Evolutionary conservation across 2,329 filamentous ascomycete genomes (phyloP), one percentile per base, ranked within the genome.

Genomic region (Plenodomus tracheiphilus): DNA sequence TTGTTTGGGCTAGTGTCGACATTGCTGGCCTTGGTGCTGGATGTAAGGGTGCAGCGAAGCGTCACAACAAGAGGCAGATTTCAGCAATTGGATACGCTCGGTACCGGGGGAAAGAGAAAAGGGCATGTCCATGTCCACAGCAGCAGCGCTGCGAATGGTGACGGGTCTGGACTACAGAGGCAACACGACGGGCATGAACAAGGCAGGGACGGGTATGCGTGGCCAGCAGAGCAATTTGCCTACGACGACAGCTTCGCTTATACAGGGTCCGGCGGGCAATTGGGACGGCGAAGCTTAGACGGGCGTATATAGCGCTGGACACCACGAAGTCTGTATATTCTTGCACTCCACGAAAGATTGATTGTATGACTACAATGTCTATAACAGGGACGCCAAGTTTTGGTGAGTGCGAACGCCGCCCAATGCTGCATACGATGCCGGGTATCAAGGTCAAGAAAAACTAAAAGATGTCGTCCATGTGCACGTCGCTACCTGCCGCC

Each of bases 401-500:
- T 42, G 41, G n/a, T n/a, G n/a, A n/a, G n/a, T 20, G 36, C 37
- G 46, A 64, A 66, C 65, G 60, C 65, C 63, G 50, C 54, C 56
- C 49, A 62, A 64, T 67, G 58, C 41, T 57, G 41, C 13, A 32
- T 15, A 15, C 28, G 6, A 49, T 47, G 53, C 58, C 52, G 69
- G 68, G 66, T 72, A 71, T 72, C 68, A 63, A 56, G 55, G 46
- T 64, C 54, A 49, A 46, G 46, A 39, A 46, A 47, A 45, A 47
- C 60, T 54, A 74, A 53, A 76, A 76, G 16, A 74, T 54, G 58
- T 77, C 74, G 53, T 74, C 69, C 74, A 77, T 76, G 46, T 70
- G 68, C 39, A 74, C 68, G 41, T 75, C 71, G 85, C 83, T 53
- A 36, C 41, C 45, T 22, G 51, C 55, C 89, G 87, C 46, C 83